phyloP scores from a whole-genome alignment of 73 alveolate genomes.

The Halteria grandinella region DNA sequence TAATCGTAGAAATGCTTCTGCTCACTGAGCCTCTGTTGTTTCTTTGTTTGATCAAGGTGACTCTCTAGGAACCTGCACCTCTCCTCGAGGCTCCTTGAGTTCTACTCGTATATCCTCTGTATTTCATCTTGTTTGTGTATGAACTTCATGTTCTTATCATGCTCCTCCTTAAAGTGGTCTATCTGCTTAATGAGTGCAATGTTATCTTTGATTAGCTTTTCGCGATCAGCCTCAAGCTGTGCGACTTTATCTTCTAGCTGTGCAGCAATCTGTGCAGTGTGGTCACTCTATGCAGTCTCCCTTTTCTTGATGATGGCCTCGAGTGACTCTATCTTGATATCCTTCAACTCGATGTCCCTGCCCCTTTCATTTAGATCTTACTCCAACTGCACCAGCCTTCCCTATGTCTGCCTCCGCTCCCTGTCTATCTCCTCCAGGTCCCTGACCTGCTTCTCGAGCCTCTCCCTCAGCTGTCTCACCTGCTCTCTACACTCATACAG shows the following conservation, averaged over 20 bases:
- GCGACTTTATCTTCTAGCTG: background rate
- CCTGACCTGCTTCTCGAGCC: background rate
- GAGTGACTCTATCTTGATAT: constrained; percentile 7
- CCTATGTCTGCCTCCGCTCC: background rate
- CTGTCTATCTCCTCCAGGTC: constrained; percentile 10
- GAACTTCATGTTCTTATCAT: background rate
- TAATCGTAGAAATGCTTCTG: too few species aligned
- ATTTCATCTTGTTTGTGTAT: constrained; percentile 1
- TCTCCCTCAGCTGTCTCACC: constrained; percentile 18
- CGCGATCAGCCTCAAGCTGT: constrained; percentile 1
- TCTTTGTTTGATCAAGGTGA: too few species aligned
- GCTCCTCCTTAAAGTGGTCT: constrained; percentile 28
- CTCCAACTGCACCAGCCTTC: background rate
- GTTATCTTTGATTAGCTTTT: constrained; percentile 45
- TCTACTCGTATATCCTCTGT: background rate
- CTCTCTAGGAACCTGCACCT: constrained; percentile 9
- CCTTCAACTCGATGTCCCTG: constrained; percentile 34
- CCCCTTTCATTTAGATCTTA: constrained; percentile 11
- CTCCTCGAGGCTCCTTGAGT: background rate
- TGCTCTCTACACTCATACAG: constrained; percentile 25
- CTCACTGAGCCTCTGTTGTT: too few species aligned
- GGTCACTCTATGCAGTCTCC: too few species aligned
- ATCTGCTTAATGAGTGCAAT: constrained; percentile 14
- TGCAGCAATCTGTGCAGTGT: too few species aligned
- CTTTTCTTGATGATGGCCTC: constrained; percentile 23